Percentiles rank a stretch among this genome's conserved stretches.
Conservation (phyloP, 1,139 yeast species). For the Saccharomyces hybrid region DNA sequence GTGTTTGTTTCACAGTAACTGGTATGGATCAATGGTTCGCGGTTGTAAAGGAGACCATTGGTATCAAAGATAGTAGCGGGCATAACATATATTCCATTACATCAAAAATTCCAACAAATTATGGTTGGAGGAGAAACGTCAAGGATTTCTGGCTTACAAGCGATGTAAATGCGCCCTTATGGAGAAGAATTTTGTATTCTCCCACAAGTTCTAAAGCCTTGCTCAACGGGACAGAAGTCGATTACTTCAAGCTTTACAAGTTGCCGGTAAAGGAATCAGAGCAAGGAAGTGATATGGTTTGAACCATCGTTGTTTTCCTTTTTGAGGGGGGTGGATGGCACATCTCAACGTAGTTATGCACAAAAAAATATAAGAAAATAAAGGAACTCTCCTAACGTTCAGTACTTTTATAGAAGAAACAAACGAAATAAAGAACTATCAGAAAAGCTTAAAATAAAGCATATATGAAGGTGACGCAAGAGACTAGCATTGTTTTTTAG, state of each 20-base stretch:
- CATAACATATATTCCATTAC: neutral
- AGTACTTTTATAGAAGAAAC: too few relatives aligned
- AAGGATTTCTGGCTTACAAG: conserved; percentile 60
- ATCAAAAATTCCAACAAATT: conserved; percentile 41
- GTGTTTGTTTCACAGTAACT: conserved; percentile 18
- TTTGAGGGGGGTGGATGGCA: too few relatives aligned
- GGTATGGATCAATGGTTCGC: conserved; percentile 33
- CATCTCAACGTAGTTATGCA: too few relatives aligned
- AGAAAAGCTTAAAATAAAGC: too few relatives aligned
- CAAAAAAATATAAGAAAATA: too few relatives aligned
- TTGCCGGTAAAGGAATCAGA: conserved; percentile 32
- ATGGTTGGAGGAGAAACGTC: conserved; percentile 52
- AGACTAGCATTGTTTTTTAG: neutral
- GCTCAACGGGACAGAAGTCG: conserved; percentile 51
- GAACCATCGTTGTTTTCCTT: neutral
- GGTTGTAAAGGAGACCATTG: conserved; percentile 27
- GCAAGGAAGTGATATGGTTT: conserved; percentile 4
- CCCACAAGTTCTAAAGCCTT: conserved; percentile 56
- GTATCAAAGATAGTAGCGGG: conserved; percentile 4
- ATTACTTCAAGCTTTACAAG: conserved; percentile 52
- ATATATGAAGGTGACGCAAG: too few relatives aligned
- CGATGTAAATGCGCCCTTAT: conserved; percentile 31
- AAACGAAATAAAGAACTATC: too few relatives aligned
- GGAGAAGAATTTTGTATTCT: conserved; percentile 44
- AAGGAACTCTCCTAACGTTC: neutral